Conservation (phyloP, 1,284 basidiomycete species). For the Lentinula novae-zelandiae region DNA sequence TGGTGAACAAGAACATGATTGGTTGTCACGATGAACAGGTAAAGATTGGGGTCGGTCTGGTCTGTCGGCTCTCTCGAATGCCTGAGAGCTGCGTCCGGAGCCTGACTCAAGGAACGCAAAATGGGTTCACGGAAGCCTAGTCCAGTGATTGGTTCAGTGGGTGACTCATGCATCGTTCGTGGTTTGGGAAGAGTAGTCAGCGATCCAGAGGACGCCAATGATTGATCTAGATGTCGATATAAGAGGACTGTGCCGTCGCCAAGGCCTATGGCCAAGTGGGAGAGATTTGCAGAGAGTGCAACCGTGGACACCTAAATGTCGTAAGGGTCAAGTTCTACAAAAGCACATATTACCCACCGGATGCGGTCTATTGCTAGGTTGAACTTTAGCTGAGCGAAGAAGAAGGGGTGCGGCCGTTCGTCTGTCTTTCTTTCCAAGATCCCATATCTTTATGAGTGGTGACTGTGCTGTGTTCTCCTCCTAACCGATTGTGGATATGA, state of each 20-base stretch:
- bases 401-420: slow-evolving; percentile 65
- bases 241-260: slow-evolving; percentile 94
- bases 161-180: slow-evolving; percentile 74
- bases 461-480: slow-evolving; percentile 77
- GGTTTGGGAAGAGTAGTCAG: slow-evolving; percentile 78
- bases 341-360: slow-evolving; percentile 53
- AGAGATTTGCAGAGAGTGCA: slow-evolving; percentile 76
- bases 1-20: slow-evolving; percentile 78
- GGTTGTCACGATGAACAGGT: slow-evolving; percentile 87
- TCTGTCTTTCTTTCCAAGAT: slow-evolving; percentile 74
- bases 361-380: slow-evolving; percentile 74
- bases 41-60: slow-evolving; percentile 42
- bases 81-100: not conserved
- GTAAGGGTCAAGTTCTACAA: slow-evolving; percentile 5
- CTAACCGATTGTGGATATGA: slow-evolving; percentile 33
- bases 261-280: slow-evolving; percentile 87
- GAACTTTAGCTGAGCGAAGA: slow-evolving; percentile 76
- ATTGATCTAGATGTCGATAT: slow-evolving; percentile 89
- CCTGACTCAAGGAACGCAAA: not conserved
- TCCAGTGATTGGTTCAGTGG: slow-evolving; percentile 86
- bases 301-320: slow-evolving; percentile 68
- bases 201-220: slow-evolving; percentile 64
- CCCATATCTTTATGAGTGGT: slow-evolving; percentile 88
- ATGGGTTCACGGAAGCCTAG: slow-evolving; percentile 80
- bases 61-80: slow-evolving; percentile 9